Conservation (phyloP, 352 stramenopile genomes). For the Phytopythium kandeliae region DNA sequence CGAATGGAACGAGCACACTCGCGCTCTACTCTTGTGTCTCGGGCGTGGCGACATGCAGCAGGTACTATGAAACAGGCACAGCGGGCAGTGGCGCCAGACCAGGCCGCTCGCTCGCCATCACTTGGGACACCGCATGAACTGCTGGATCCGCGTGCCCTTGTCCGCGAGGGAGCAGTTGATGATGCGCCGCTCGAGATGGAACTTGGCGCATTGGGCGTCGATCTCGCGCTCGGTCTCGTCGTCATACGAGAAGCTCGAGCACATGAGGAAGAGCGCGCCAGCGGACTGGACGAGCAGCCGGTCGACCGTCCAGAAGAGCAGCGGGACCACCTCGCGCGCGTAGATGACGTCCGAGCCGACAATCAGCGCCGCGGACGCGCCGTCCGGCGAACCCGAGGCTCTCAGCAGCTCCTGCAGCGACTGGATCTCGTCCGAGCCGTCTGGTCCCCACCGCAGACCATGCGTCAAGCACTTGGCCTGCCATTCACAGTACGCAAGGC, state of each 20-base stretch:
- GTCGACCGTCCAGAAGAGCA: conserved; percentile 79
- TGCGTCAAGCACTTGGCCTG: conserved; percentile 58
- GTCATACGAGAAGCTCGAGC: conserved; percentile 68
- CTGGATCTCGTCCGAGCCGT: conserved; percentile 51
- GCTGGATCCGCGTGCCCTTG: conserved; percentile 48
- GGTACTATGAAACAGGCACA: neutral
- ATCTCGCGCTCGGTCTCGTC: conserved; percentile 69
- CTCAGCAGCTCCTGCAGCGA: conserved; percentile 27
- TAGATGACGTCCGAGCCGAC: conserved; percentile 81
- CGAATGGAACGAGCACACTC: too few species aligned
- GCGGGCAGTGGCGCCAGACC: too few species aligned
- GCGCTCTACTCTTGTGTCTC: neutral
- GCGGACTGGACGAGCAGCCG: conserved; percentile 21
- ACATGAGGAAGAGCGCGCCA: conserved; percentile 56
- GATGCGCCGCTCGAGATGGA: conserved; percentile 39
- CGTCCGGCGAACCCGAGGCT: neutral
- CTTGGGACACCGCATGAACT: conserved; percentile 28
- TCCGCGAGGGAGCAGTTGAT: conserved; percentile 32
- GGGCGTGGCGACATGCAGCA: neutral
- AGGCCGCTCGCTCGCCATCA: neutral
- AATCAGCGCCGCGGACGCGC: conserved; percentile 36
- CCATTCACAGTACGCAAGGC: too few species aligned
- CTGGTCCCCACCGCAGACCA: conserved; percentile 54
- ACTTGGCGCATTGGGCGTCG: conserved; percentile 44
- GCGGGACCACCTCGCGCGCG: conserved; percentile 48